Conservation (phyloP, 1,284 basidiomycete species). For the Cutaneotrichosporon spelunceum region DNA sequence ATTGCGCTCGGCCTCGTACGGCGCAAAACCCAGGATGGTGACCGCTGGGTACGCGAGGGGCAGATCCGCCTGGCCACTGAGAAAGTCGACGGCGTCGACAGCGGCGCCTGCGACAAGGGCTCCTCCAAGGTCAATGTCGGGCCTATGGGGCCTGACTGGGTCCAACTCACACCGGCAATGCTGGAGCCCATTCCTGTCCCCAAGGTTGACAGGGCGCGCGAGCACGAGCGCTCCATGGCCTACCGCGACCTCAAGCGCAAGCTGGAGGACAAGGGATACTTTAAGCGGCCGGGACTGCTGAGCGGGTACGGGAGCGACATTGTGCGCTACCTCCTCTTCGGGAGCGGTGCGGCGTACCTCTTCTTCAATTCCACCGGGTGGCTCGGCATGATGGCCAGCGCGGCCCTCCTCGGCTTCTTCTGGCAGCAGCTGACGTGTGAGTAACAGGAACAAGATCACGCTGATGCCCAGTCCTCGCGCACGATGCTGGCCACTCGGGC, state of each 20-base stretch:
- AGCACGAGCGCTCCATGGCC: conserved; percentile 69
- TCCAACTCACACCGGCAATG: conserved; percentile 31
- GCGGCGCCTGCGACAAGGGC: neutral
- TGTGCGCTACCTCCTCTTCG: conserved; percentile 53
- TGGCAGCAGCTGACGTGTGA: conserved; percentile 85
- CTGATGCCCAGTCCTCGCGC: conserved; percentile 62
- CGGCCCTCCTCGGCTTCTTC: conserved; percentile 76
- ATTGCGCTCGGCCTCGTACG: conserved; percentile 77
- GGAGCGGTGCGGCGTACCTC: conserved; percentile 25
- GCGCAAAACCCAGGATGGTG: no score
- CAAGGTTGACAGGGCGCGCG: conserved; percentile 58
- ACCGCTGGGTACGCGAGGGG: conserved; percentile 48
- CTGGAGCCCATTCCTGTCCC: conserved; percentile 55
- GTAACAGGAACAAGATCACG: conserved; percentile 13
- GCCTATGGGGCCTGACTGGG: conserved; percentile 8
- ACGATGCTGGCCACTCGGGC: conserved; percentile 93
- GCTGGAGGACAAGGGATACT: conserved; percentile 76
- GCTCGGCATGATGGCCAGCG: conserved; percentile 61
- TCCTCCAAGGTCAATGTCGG: neutral
- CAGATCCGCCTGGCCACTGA: conserved; percentile 29
- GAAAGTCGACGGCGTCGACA: neutral
- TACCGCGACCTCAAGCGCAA: conserved; percentile 76
- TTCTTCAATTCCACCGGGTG: conserved; percentile 36
- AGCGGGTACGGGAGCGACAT: conserved; percentile 89
- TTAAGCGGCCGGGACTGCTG: conserved; percentile 69